These are phyloP conservation scores for Eimeria maxima DNA, from an alignment of 169 alveolate genomes.

Conservation along the genomic window DNA sequence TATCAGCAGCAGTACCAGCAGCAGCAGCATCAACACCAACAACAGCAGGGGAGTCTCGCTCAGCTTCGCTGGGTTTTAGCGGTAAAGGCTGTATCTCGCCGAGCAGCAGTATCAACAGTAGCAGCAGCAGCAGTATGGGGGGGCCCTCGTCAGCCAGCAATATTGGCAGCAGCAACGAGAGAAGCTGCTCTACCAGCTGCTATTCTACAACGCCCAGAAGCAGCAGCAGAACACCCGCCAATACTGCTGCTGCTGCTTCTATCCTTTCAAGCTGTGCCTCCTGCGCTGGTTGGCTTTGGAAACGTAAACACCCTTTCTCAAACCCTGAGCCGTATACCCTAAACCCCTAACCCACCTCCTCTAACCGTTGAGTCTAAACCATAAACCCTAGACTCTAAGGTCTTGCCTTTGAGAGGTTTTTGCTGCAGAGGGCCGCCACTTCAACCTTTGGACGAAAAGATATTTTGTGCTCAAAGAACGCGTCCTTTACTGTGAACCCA, in stretches of 20 bases:
- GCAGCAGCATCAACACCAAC: constrained; percentile 40
- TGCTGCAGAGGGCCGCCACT: constrained; percentile 45
- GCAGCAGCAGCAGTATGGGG: too few species aligned
- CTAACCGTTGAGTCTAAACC: background rate
- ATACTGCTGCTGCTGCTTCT: background rate
- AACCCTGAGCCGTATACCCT: too few species aligned
- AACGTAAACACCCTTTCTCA: background rate
- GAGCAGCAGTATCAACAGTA: constrained; percentile 3
- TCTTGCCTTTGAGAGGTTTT: background rate
- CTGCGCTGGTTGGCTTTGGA: constrained; percentile 35
- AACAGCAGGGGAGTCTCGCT: background rate
- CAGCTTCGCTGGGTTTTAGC: constrained; percentile 12
- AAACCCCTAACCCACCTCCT: background rate
- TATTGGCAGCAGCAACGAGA: background rate
- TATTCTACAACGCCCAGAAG: background rate
- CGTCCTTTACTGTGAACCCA: background rate
- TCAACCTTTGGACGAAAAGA: constrained; percentile 41
- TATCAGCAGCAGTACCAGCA: background rate
- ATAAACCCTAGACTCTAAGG: constrained; percentile 16
- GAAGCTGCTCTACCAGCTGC: constrained; percentile 28
- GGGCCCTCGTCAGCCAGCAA: background rate
- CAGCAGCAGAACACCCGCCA: background rate
- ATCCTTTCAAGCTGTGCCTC: constrained; percentile 9
- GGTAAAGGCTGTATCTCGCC: background rate
- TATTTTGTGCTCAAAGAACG: constrained; percentile 40